A percentile compares a stretch with the other conserved stretches of the same genome.
Evolutionary conservation across 495 filamentous ascomycete genomes (phyloP).

Genomic region (Penicillium atrosanguineum): DNA sequence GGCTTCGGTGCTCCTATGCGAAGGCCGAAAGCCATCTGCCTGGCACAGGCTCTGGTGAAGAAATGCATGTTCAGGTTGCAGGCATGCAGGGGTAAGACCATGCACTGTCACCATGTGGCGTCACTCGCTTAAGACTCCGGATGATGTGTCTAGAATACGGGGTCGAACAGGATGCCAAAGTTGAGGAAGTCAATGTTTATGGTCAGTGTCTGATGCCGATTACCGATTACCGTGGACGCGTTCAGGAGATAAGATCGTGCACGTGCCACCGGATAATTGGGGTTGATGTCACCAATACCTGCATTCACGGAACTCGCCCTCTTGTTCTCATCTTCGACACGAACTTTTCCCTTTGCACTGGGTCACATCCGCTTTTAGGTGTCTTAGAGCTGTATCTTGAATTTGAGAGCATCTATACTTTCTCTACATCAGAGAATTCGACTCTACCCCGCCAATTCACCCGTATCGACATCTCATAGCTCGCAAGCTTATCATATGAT

Average conservation of each 20-base stretch:
- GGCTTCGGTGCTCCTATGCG: neutral
- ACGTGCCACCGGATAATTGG: neutral
- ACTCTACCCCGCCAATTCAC: neutral
- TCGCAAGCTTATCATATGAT: neutral
- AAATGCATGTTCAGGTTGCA: neutral
- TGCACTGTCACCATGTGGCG: neutral
- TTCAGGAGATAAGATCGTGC: neutral
- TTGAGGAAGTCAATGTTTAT: neutral
- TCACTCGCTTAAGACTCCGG: neutral
- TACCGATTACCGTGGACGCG: neutral
- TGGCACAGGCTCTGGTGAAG: neutral
- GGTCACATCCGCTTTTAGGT: neutral
- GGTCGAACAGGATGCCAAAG: too few species aligned
- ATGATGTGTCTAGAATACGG: neutral
- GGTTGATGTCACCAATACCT: neutral
- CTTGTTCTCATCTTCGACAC: neutral
- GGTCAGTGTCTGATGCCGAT: too few species aligned
- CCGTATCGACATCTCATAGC: neutral
- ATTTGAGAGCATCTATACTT: neutral
- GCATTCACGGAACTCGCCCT: neutral
- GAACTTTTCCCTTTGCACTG: neutral
- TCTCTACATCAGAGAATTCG: neutral
- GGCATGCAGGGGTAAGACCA: neutral
- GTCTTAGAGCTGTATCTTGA: neutral
- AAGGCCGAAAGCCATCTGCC: neutral